phyloP scores from a whole-genome alignment of 306 rosid genomes.

The Cicer chorassanicum region DNA sequence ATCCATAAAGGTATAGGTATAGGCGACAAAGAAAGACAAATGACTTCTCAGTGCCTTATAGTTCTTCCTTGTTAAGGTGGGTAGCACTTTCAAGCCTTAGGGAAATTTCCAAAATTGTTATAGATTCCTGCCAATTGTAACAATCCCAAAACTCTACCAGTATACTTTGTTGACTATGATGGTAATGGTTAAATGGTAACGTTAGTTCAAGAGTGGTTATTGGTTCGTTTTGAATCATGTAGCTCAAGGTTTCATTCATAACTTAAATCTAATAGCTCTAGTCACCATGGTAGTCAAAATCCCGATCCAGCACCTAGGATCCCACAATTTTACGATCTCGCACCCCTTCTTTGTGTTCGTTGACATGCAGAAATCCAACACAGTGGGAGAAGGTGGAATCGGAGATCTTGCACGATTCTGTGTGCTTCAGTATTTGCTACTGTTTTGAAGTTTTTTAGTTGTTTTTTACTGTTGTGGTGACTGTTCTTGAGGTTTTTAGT shows the following conservation, averaged over 20 bases:
- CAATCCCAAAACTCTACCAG: background rate
- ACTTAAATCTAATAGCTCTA: background rate
- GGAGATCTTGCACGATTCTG: too few relatives aligned
- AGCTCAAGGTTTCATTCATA: background rate
- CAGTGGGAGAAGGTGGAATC: too few relatives aligned
- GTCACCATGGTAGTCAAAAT: too few relatives aligned
- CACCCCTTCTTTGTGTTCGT: too few relatives aligned
- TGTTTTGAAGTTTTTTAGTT: too few relatives aligned
- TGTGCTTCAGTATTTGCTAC: too few relatives aligned
- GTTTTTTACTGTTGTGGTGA: too few relatives aligned
- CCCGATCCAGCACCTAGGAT: too few relatives aligned
- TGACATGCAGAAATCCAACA: too few relatives aligned
- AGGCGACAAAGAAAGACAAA: slow-evolving; percentile 3
- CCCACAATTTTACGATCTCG: too few relatives aligned
- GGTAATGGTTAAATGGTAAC: background rate
- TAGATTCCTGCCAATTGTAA: background rate
- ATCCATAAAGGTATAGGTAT: background rate
- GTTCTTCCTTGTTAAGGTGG: background rate
- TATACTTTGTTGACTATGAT: background rate
- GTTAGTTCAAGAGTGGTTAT: background rate
- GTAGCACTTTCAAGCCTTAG: background rate
- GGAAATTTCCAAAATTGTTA: background rate
- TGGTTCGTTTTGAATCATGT: background rate
- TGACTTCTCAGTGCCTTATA: background rate
- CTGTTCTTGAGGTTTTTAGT: too few relatives aligned